A percentile compares a stretch with the other conserved stretches of the same genome.
phyloP scores from a whole-genome alignment of 2,329 filamentous ascomycete species.

The Didymella glomerata region DNA sequence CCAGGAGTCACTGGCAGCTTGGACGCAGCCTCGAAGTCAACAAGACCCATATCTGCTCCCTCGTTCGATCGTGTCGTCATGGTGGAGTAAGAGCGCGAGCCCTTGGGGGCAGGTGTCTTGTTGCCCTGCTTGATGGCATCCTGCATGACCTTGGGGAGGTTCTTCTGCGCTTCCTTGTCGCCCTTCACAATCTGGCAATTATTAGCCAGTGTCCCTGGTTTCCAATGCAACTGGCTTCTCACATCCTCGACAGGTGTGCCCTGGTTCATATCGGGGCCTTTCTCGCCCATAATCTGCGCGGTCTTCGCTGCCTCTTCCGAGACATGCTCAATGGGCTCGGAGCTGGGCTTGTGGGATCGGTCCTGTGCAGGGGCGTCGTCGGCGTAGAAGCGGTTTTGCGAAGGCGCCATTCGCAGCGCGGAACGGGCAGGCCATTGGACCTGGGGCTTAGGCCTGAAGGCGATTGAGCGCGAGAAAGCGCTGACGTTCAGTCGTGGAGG shows the following conservation, averaged over 20 bases:
- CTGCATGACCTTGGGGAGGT: constrained; percentile 73
- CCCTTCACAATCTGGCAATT: constrained; percentile 66
- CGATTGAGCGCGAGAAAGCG: constrained; percentile 43
- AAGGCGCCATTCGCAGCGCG: constrained; percentile 30
- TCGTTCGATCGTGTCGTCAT: constrained; percentile 38
- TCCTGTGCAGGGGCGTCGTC: constrained; percentile 43
- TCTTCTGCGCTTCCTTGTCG: constrained; percentile 67
- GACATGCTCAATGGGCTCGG: constrained; percentile 63
- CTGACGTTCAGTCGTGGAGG: constrained; percentile 50
- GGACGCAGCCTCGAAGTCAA: constrained; percentile 34
- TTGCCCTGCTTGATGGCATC: constrained; percentile 63
- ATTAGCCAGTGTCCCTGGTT: constrained; percentile 21
- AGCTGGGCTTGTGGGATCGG: constrained; percentile 42
- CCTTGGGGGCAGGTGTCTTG: constrained; percentile 47
- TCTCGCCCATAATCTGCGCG: constrained; percentile 64
- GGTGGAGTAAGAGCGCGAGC: constrained; percentile 67
- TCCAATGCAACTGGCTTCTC: constrained; percentile 7
- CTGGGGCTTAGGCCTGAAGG: constrained; percentile 41
- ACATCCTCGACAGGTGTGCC: constrained; percentile 74
- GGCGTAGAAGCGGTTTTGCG: constrained; percentile 44
- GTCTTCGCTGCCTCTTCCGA: constrained; percentile 71
- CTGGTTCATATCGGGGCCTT: constrained; percentile 69
- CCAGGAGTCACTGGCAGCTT: constrained; percentile 54
- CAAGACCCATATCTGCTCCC: constrained; percentile 44
- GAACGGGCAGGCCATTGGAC: constrained; percentile 42